Evolutionary conservation across 352 stramenopile genomes (phyloP).

Genomic region (Phytophthora pisi): DNA sequence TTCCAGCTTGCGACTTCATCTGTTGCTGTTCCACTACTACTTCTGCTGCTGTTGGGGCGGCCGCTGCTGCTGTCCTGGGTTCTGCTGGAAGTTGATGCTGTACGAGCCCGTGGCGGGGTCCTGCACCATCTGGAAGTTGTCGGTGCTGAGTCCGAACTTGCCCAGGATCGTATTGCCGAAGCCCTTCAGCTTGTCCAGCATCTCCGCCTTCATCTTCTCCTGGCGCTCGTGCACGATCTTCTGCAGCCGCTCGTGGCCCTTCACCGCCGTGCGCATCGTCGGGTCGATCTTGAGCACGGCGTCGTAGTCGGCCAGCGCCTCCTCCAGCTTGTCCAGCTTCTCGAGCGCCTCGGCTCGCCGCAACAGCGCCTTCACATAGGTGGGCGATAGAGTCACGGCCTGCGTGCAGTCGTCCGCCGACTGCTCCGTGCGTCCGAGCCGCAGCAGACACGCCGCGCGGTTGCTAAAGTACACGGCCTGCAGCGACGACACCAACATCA

Average conservation of each 20-base stretch:
- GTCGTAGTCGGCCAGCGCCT: conserved; percentile 91
- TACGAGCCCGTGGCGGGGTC: conserved; percentile 97
- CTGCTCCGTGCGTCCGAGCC: conserved; percentile 81
- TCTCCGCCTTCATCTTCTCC: conserved; percentile 99
- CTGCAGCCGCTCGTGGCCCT: conserved; percentile 80
- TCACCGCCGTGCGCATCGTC: conserved; percentile 57
- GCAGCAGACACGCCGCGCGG: conserved; percentile 74
- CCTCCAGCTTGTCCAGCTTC: conserved; percentile 93
- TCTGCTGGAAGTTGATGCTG: conserved; percentile 95
- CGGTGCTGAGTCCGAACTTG: conserved; percentile 99
- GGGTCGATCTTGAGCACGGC: conserved; percentile 94
- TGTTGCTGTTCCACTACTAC: conserved; percentile 5
- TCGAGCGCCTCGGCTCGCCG: conserved; percentile 93
- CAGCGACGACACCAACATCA: conserved; percentile 1
- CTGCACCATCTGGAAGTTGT: conserved; percentile 99
- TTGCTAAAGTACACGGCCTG: conserved; percentile 90
- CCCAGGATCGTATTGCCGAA: conserved; percentile 98
- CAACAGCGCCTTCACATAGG: conserved; percentile 96
- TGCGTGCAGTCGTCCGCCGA: conserved; percentile 95
- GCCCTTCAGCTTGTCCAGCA: conserved; percentile 97
- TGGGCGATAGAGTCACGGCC: conserved; percentile 93
- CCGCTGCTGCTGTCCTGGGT: conserved; percentile 31
- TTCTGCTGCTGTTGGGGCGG: conserved; percentile 19
- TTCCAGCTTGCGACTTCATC: not conserved
- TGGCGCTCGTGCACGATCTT: conserved; percentile 93